These are phyloP conservation scores for Colletotrichum lentis DNA, from an alignment of 2,329 filamentous ascomycete species.

Conservation along the genomic window DNA sequence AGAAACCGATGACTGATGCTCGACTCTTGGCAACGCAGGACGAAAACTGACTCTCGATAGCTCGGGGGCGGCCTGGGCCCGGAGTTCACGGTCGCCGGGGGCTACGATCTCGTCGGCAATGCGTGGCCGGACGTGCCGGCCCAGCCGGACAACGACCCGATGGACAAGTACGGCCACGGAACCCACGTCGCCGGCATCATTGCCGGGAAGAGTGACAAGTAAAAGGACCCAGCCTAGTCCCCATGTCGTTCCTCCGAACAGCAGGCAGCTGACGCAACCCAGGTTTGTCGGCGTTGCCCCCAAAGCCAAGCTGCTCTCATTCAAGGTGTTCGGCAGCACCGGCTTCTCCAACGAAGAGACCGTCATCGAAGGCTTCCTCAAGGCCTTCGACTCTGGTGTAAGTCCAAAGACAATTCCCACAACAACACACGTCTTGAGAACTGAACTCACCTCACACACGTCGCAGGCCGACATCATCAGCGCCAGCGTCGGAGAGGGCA, in stretches of 20 bases:
- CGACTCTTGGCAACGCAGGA: no score
- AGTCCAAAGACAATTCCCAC: not conserved
- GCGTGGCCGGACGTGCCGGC: slow-evolving; percentile 30
- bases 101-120: slow-evolving; percentile 42
- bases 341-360: slow-evolving; percentile 40
- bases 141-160: slow-evolving; percentile 46
- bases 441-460: no score
- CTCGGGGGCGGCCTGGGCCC: slow-evolving; percentile 27
- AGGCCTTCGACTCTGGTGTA: slow-evolving; percentile 48
- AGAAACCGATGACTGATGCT: no score
- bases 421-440: no score
- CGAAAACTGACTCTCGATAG: not conserved
- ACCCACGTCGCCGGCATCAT: slow-evolving; percentile 47
- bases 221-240: not conserved
- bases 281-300: slow-evolving; percentile 43
- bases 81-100: slow-evolving; percentile 38
- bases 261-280: slow-evolving; percentile 4
- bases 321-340: slow-evolving; percentile 42
- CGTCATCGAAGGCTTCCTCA: slow-evolving; percentile 47
- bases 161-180: slow-evolving; percentile 42
- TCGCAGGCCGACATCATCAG: slow-evolving; percentile 51
- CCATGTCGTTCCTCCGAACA: not conserved
- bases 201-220: slow-evolving; percentile 41
- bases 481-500: slow-evolving; percentile 49
- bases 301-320: slow-evolving; percentile 42